Evolutionary conservation across 2,329 filamentous ascomycete genomes (phyloP), one percentile per base, ranked within the genome.

Genomic region (Microascus cirrosus): DNA sequence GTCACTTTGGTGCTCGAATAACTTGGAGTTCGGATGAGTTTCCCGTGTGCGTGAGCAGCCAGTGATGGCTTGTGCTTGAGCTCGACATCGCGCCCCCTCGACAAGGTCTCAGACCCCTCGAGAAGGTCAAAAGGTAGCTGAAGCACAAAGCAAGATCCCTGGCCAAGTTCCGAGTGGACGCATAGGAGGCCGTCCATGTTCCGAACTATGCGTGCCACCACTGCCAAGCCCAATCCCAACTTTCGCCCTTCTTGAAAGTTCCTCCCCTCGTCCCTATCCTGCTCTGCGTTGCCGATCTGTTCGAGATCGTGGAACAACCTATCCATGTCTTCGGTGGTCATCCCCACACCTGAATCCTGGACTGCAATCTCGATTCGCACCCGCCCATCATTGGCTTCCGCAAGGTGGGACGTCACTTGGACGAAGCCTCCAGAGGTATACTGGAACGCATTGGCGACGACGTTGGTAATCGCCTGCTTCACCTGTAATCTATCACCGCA

Each of bases 121-220:
- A 71, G 84, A 1, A 92, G 67, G 8, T 84, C 77, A 62, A 96
- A 94, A 0, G 87, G 86, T 34, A 96, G 74, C 61, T 89, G 83
- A 25, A 96, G 82, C 22, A 90, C 84, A 62, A 96, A 95, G 56
- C 88, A 80, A 20, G 90, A 92, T 0, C 92, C 91, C 64, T 86
- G 88, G 1, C 87, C 87, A 66, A 87, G 81, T 65, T 94, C 89
- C 0, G 90, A 95, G 65, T 91, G 93, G 1, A 96, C 73, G 1
- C 90, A 83, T 34, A 96, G 71, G 65, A 95, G 91, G 0, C 91
- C 92, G 59, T 93, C 86, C 89, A 95, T 94, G 65, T 91, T 95
- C n/a, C 85, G 82, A 35, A 96, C 79, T 39, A 90, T 89, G 42
- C 91, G 83, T 18, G 89, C 88, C n/a, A 95, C 91, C 13, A 95